phyloP scores from a whole-genome alignment of 2,329 filamentous ascomycete genomes.

The Verticillium alfalfae region DNA sequence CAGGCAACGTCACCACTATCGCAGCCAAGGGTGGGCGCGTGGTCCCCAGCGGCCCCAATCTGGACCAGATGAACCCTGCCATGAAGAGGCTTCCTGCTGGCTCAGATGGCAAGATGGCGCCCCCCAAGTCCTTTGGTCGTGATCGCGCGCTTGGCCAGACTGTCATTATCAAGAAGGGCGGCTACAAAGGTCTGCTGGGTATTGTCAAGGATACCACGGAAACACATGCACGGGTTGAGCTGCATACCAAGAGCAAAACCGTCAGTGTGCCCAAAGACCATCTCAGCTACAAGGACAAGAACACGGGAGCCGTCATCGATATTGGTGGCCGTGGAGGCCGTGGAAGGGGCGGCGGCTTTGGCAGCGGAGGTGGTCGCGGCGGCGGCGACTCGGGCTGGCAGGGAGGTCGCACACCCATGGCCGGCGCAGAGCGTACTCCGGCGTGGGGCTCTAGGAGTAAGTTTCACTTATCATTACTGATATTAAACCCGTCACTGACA shows the following conservation, averaged over 20 bases:
- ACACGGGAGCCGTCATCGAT: slow-evolving; percentile 74
- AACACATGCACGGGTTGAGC: slow-evolving; percentile 77
- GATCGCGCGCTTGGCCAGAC: slow-evolving; percentile 88
- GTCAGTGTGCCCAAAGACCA: slow-evolving; percentile 78
- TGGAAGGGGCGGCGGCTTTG: slow-evolving; percentile 37
- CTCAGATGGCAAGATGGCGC: slow-evolving; percentile 51
- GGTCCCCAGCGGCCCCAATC: slow-evolving; percentile 65
- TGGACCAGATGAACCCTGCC: slow-evolving; percentile 89
- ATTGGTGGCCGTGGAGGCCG: slow-evolving; percentile 47
- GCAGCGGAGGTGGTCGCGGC: slow-evolving; percentile 35
- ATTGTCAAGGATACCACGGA: slow-evolving; percentile 96
- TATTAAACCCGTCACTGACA: slow-evolving; percentile 16
- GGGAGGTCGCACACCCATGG: slow-evolving; percentile 63
- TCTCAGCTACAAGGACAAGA: slow-evolving; percentile 79
- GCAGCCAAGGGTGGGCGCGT: slow-evolving; percentile 90
- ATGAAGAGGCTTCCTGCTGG: slow-evolving; percentile 61
- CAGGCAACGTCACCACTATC: slow-evolving; percentile 80
- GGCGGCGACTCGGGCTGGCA: slow-evolving; percentile 49
- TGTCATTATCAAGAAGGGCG: slow-evolving; percentile 79
- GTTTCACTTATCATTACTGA: slow-evolving; percentile 21
- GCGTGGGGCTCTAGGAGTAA: slow-evolving; percentile 69
- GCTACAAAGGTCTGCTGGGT: slow-evolving; percentile 87
- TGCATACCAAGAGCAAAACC: slow-evolving; percentile 91
- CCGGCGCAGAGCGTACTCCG: slow-evolving; percentile 64
- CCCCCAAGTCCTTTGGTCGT: slow-evolving; percentile 71